phyloP scores from a whole-genome alignment of 371 early-diverging fungal genomes.

The Mortierella sp. region DNA sequence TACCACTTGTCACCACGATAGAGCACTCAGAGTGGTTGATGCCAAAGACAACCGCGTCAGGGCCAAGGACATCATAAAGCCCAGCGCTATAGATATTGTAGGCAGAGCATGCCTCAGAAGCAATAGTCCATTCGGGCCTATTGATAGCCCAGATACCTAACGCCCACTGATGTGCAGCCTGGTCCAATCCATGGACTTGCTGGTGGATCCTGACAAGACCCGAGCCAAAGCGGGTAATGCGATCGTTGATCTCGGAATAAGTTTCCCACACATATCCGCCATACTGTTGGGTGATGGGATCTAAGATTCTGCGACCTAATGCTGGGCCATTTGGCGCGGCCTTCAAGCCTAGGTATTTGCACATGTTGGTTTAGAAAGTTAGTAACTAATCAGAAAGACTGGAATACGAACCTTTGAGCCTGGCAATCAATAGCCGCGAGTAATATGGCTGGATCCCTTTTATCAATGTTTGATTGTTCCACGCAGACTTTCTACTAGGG shows the following conservation, averaged over 20 bases:
- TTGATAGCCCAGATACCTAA: constrained; percentile 85
- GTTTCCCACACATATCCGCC: constrained; percentile 85
- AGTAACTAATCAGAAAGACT: neutral
- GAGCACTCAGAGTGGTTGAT: constrained; percentile 78
- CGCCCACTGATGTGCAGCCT: constrained; percentile 44
- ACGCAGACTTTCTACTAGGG: too few relatives aligned
- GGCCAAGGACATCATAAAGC: constrained; percentile 97
- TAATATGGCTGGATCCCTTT: too few relatives aligned
- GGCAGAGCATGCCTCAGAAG: constrained; percentile 71
- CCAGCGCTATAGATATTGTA: constrained; percentile 84
- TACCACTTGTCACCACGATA: constrained; percentile 71
- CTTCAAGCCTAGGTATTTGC: constrained; percentile 19
- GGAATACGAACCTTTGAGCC: too few relatives aligned
- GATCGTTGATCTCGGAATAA: constrained; percentile 72
- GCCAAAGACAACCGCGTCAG: constrained; percentile 75
- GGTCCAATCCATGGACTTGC: constrained; percentile 26
- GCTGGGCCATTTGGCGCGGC: constrained; percentile 22
- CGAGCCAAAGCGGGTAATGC: constrained; percentile 78
- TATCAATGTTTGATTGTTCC: too few relatives aligned
- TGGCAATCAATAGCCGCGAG: too few relatives aligned
- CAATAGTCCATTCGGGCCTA: constrained; percentile 92
- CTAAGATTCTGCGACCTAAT: constrained; percentile 64
- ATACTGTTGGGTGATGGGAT: constrained; percentile 59
- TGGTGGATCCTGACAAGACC: constrained; percentile 63
- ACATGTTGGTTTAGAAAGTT: too few relatives aligned